Evolutionary conservation across 495 filamentous ascomycete genomes (phyloP), one percentile per base, ranked within the genome.

Genomic region (Lasiosphaeria miniovina): DNA sequence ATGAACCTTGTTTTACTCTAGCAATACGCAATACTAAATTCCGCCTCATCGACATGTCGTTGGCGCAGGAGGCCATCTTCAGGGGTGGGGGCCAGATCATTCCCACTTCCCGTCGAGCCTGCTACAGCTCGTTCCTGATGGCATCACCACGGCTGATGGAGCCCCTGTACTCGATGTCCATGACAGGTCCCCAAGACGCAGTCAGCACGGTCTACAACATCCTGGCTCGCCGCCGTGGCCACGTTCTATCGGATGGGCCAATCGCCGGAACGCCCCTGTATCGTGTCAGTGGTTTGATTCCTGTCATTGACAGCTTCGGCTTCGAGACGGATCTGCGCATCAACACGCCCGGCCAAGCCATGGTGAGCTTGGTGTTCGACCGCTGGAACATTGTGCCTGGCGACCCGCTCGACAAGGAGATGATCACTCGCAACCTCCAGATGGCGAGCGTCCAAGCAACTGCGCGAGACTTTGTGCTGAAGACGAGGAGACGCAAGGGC

Each of bases 291-390:
- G 94, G 94, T 2, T 79, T 96, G 32, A 88, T 98, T 52, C 94
- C 94, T 1, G 94, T 98, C 38, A 95, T 98, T 65, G 94, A 98
- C 76, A 89, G 84, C 10, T 98, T 98, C 68, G 94, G 94, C 6
- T 97, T 98, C 72, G 94, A 98, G 75, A 98, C 94, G 3, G 94
- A 98, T 75, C 80, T 98, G 46, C 79, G 94, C 43, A 98, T 98
- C 65, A 92, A 96, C 70, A 98, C 95, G 0, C 92, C 96, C 71
- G 93, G 94, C 45, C 89, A 93, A 70, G 90, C 90, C 36, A 89
- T 90, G 70, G 84, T 96, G 52, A 91, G 86, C 65, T 80, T 98
- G n/a, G 90, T 92, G 1, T 98, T 98, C 73, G 94, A 98, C 65
- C 85, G 91, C 45, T 98, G 94, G 94, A 90, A 80, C 61, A 88